Base-by-base conservation (phyloP, 177 flowering plant genomes). In the Vitis hybrid region DNA sequence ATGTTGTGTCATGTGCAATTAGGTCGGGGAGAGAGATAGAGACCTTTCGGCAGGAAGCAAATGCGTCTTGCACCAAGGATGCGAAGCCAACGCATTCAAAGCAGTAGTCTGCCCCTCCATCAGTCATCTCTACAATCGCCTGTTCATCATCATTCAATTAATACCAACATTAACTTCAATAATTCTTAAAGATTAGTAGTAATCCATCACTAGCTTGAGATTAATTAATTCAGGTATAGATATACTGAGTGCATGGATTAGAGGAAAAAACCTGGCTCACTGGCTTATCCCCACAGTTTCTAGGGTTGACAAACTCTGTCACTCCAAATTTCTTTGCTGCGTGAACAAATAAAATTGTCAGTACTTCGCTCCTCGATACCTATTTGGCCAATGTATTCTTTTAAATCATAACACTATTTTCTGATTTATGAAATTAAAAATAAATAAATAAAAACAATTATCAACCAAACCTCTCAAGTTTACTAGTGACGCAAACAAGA, bases 21-120 rank as follows among this genome's bases (percentile, higher is more conserved):
- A 20, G 26, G 26, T 22, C 26, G 66, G 50, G 50, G 68, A 63
- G 56, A 65, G 18, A 54, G 29, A 68, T 49, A 31, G 19, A 39
- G 31, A 92, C 97, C 85, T 85, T 82, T 54, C 93, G 75, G 72
- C 88, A 83, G 71, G 82, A 77, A 39, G 85, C 83, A 74, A 65
- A 89, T 50, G 98, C 98, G 76, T 91, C 90, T 3, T 82, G 73
- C 67, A 89, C 86, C 74, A 91, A 61, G 11, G 87, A 84, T 50
- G 86, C 69, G 73, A 63, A 14, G 5, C 98, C 98, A 56, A 91
- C 92, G 53, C 97, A 89, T 69, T 93, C 98, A 51, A 93, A 91
- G 79, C 94, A 84, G 58, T 83, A 89, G 67, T 91, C 98, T 51
- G 88, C 98, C 49, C 97, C 98, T 1, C 94, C 98, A 62, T 63